Base-by-base conservation (phyloP, 768 basidiomycete species). In the Amanita phalloides region DNA sequence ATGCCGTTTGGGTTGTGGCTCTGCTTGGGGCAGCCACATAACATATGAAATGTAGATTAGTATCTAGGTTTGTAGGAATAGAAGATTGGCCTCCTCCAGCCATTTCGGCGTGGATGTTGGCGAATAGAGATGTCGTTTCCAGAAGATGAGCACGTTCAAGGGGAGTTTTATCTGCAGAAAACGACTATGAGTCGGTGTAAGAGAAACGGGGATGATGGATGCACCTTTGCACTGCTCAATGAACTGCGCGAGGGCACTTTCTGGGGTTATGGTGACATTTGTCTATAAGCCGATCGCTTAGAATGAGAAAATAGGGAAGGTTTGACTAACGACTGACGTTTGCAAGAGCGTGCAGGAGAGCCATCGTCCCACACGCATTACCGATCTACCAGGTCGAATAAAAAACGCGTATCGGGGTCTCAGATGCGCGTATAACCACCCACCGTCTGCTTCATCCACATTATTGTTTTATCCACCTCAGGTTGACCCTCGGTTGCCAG, bases 361-460 rank as follows among this genome's bases (percentile, higher is more conserved):
- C 90, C 63, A 94, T 92, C 0, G 90, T 91, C 3, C 91, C 91
- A 60, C 90, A 92, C 0, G 90, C 90, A 58, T 92, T 92, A 3
- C 72, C 64, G 52, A 90, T 90, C 86, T 89, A 49, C n/a, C 14
- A n/a, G 4, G 28, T 46, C 11, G 41, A 13, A 10, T 32, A 11
- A 32, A 32, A 38, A 17, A 49, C 38, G 38, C 21, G 17, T 30
- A 3, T 28, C 21, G 23, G 14, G 14, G 36, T 17, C 51, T 33
- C 25, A 32, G 5, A 30, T n/a, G 32, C 14, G 5, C 10, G 49
- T 20, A 20, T 32, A 23, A 37, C n/a, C 26, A 56, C 75, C 30
- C 51, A 90, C 91, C 48, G 87, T 95, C 64, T 96, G 93, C 64
- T 90, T 91, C 69, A 95, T 90, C 77, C 82, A 96, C 58, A 93